A percentile compares a stretch with the other conserved stretches of the same genome.
Evolutionary conservation across 2,329 filamentous ascomycete species (phyloP).

Genomic region (Neobulgaria alba): DNA sequence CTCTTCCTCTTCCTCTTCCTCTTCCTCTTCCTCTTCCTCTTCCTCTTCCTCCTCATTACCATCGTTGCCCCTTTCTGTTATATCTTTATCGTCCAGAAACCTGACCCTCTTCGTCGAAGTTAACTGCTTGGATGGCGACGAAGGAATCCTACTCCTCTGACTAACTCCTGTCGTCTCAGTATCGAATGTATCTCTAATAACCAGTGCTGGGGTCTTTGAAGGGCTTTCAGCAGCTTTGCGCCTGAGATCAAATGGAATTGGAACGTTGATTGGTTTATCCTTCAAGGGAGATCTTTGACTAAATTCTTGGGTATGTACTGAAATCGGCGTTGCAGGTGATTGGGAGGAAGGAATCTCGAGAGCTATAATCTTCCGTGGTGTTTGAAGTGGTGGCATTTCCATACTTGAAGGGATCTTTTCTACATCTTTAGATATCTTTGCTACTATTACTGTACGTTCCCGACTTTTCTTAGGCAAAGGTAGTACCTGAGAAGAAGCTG

Average conservation of each 20-base stretch:
- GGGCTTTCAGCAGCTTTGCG: slow-evolving; percentile 9
- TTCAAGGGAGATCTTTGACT: slow-evolving; percentile 14
- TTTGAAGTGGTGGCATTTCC: slow-evolving; percentile 21
- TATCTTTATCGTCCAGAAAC: no score
- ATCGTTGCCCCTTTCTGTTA: no score
- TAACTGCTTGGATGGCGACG: slow-evolving; percentile 17
- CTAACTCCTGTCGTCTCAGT: slow-evolving; percentile 16
- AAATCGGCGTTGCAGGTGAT: slow-evolving; percentile 27
- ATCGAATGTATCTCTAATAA: slow-evolving; percentile 23
- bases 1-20: neutral
- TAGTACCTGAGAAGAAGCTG: slow-evolving; percentile 11
- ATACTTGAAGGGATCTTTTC: neutral
- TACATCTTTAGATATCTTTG: slow-evolving; percentile 2
- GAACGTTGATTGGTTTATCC: slow-evolving; percentile 18
- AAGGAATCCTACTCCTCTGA: slow-evolving; percentile 8
- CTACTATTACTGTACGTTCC: neutral
- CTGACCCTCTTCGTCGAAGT: slow-evolving; percentile 25
- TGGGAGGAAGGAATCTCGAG: slow-evolving; percentile 28
- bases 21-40: slow-evolving; percentile 1
- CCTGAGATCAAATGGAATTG: slow-evolving; percentile 18
- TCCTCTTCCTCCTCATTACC: slow-evolving; percentile 15
- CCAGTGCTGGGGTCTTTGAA: slow-evolving; percentile 16
- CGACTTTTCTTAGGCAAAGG: slow-evolving; percentile 2
- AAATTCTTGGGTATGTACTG: slow-evolving; percentile 15
- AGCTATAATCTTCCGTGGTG: slow-evolving; percentile 16